Evolutionary conservation across 352 stramenopile genomes (phyloP).

Genomic region (Phytophthora idaei): DNA sequence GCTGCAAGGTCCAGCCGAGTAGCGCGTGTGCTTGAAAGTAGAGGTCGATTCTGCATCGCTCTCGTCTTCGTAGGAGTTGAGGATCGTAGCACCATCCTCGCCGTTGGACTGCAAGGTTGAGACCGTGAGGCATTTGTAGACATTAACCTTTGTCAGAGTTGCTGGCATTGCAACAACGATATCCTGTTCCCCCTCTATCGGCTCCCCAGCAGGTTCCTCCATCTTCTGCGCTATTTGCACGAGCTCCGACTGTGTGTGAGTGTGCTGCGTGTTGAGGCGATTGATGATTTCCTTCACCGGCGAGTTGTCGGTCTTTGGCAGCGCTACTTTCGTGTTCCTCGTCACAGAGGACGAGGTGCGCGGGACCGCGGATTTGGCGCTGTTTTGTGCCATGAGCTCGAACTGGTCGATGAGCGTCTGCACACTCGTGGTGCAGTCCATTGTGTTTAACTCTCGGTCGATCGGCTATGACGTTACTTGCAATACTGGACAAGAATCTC

Average conservation of each 20-base stretch:
- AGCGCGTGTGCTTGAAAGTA: constrained; percentile 17
- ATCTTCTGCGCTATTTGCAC: constrained; percentile 1
- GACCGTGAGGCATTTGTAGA: constrained; percentile 24
- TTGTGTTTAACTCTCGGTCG: not conserved
- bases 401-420: constrained; percentile 46
- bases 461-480: not conserved
- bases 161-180: not conserved
- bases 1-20: constrained; percentile 20
- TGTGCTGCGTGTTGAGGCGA: constrained; percentile 11
- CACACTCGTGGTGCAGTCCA: constrained; percentile 28
- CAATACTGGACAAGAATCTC: constrained; percentile 10
- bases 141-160: constrained; percentile 2
- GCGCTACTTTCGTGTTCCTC: constrained; percentile 3
- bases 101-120: constrained; percentile 11
- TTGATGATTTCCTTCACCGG: constrained; percentile 25
- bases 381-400: constrained; percentile 35
- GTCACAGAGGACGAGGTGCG: constrained; percentile 6
- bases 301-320: constrained; percentile 23
- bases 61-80: constrained; percentile 20
- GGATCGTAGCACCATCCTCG: constrained; percentile 11
- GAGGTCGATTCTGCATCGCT: constrained; percentile 16
- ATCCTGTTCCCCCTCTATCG: constrained; percentile 3
- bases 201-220: constrained; percentile 5
- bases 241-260: constrained; percentile 17
- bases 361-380: constrained; percentile 4